phyloP scores from a whole-genome alignment of 2,329 filamentous ascomycete genomes.

The Pseudocercospora musae region DNA sequence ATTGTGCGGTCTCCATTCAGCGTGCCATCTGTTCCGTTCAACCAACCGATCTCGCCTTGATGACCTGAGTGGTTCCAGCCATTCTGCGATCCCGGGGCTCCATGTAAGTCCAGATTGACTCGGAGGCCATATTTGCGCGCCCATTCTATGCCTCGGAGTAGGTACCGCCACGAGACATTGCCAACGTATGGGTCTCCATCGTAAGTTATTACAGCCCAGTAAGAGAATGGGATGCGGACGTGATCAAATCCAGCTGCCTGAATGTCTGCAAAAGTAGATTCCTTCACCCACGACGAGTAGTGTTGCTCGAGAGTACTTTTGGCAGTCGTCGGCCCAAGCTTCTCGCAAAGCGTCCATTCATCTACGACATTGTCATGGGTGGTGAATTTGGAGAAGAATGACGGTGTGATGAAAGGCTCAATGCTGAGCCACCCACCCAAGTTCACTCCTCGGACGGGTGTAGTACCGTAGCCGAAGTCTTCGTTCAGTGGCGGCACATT shows the following conservation, averaged over 20 bases:
- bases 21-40: slow-evolving; percentile 82
- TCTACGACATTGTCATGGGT: slow-evolving; percentile 68
- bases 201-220: slow-evolving; percentile 89
- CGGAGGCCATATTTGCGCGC: slow-evolving; percentile 87
- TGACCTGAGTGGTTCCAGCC: slow-evolving; percentile 96
- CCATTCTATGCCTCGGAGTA: slow-evolving; percentile 90
- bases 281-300: slow-evolving; percentile 84
- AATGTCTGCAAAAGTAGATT: slow-evolving; percentile 80
- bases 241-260: slow-evolving; percentile 87
- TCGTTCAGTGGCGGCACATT: slow-evolving; percentile 76
- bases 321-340: slow-evolving; percentile 65
- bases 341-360: slow-evolving; percentile 74
- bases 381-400: slow-evolving; percentile 71
- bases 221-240: slow-evolving; percentile 91
- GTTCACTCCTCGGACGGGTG: slow-evolving; percentile 85
- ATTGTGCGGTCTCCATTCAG: slow-evolving; percentile 77
- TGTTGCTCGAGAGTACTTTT: slow-evolving; percentile 76
- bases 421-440: slow-evolving; percentile 90
- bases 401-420: slow-evolving; percentile 94
- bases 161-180: slow-evolving; percentile 86
- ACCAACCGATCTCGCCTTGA: slow-evolving; percentile 77
- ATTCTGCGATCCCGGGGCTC: slow-evolving; percentile 88
- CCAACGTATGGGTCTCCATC: slow-evolving; percentile 83
- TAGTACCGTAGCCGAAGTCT: slow-evolving; percentile 72
- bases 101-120: slow-evolving; percentile 90